Percentiles rank a stretch among this genome's conserved stretches.
phyloP scores from a whole-genome alignment of 2,329 filamentous ascomycete species.

The Curvularia eragrostidis region DNA sequence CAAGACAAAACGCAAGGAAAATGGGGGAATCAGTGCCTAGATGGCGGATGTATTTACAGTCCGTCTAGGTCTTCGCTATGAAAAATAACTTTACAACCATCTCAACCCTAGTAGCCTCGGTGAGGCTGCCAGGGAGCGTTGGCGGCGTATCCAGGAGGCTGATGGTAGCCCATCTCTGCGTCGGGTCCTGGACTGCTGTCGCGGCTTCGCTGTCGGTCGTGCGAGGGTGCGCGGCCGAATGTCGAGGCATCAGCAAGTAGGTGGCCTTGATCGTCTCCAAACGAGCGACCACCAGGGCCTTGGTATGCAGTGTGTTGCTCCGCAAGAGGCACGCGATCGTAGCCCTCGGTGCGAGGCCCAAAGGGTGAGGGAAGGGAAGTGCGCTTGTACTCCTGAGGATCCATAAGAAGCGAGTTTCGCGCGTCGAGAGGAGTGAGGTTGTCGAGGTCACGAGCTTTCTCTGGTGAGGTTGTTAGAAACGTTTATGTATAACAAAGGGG shows the following conservation, averaged over 20 bases:
- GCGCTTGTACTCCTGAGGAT: constrained; percentile 59
- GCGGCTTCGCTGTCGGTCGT: constrained; percentile 35
- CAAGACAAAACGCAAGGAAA: constrained; percentile 12
- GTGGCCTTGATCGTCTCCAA: constrained; percentile 37
- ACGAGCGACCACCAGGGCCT: constrained; percentile 29
- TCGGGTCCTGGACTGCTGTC: constrained; percentile 40
- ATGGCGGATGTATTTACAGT: not conserved
- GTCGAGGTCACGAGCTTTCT: constrained; percentile 80
- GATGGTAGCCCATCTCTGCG: constrained; percentile 33
- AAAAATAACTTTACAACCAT: not conserved
- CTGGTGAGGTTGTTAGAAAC: constrained; percentile 55
- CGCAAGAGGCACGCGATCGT: constrained; percentile 47
- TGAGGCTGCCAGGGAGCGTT: constrained; percentile 39
- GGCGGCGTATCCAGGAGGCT: constrained; percentile 30
- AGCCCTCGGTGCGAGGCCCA: constrained; percentile 39
- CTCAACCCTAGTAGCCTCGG: constrained; percentile 28
- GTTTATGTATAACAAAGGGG: not conserved
- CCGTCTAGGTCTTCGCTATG: constrained; percentile 3
- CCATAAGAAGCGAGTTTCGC: constrained; percentile 82
- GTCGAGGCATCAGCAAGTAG: constrained; percentile 47
- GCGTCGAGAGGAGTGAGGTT: constrained; percentile 85
- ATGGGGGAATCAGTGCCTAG: constrained; percentile 6
- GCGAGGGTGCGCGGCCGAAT: constrained; percentile 37
- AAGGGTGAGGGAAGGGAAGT: constrained; percentile 41
- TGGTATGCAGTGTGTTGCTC: constrained; percentile 45